A percentile compares a stretch with the other conserved stretches of the same genome.
These are phyloP conservation scores for Trichoderma gamsii DNA, from an alignment of 495 filamentous ascomycete species.

Conservation along the genomic window DNA sequence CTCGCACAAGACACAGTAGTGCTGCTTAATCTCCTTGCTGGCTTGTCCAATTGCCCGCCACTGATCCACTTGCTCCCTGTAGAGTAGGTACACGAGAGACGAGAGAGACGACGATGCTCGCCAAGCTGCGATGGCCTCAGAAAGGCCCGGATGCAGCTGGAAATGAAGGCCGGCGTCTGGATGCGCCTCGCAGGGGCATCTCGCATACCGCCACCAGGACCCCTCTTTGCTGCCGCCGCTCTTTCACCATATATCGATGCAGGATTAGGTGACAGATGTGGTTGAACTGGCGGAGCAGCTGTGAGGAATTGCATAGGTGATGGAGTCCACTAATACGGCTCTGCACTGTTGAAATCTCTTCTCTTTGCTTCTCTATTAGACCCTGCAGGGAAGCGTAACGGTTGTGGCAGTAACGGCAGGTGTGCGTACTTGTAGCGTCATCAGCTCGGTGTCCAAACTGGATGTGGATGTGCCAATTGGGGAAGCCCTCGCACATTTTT, in stretches of 20 bases:
- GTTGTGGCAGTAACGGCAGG: not conserved
- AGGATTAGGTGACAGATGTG: not conserved
- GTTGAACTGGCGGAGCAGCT: conserved; percentile 8
- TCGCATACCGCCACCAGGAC: not conserved
- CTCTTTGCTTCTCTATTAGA: too few relatives aligned
- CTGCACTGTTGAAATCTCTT: too few relatives aligned
- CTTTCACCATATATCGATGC: not conserved
- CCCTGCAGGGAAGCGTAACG: not conserved
- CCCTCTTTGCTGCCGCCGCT: conserved; percentile 11
- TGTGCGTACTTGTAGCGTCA: not conserved
- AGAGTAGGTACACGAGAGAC: not conserved
- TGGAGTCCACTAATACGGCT: not conserved
- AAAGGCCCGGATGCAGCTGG: not conserved
- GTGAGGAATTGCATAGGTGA: not conserved
- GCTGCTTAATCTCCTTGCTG: not conserved
- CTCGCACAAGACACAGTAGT: not conserved
- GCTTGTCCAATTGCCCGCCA: not conserved
- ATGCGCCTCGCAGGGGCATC: conserved; percentile 11
- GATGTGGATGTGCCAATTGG: not conserved
- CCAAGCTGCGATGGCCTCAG: not conserved
- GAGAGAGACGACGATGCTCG: not conserved
- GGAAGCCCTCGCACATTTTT: not conserved
- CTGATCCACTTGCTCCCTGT: not conserved
- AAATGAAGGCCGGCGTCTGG: not conserved
- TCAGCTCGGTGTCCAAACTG: conserved; percentile 7